Evolutionary conservation across 306 rosid genomes (phyloP).

Genomic region (Geum urbanum): DNA sequence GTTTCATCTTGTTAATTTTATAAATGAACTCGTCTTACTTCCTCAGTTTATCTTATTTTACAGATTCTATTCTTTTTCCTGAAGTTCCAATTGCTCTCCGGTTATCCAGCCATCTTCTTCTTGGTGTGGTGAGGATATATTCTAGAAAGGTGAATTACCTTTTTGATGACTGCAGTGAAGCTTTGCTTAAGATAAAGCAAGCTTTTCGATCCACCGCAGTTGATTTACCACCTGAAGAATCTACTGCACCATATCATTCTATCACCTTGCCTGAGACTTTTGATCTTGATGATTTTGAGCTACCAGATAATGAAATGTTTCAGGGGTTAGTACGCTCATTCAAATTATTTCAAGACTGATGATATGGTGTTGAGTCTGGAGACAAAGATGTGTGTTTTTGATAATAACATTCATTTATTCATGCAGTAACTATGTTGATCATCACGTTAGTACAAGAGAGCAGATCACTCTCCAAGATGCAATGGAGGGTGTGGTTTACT

Average conservation of each 20-base stretch:
- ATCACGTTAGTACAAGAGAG: constrained; percentile 87
- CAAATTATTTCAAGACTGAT: constrained; percentile 19
- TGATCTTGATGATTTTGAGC: constrained; percentile 99
- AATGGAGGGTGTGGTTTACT: constrained; percentile 88
- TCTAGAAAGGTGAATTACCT: constrained; percentile 99
- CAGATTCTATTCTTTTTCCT: constrained; percentile 98
- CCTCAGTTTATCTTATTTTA: constrained; percentile 23
- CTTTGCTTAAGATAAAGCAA: constrained; percentile 98
- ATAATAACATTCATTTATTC: constrained; percentile 30
- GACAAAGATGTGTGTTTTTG: constrained; percentile 19
- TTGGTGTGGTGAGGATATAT: constrained; percentile 99
- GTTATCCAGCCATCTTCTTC: constrained; percentile 97
- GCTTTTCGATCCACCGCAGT: constrained; percentile 97
- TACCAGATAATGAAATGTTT: constrained; percentile 85
- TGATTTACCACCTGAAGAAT: constrained; percentile 99
- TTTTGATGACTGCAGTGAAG: constrained; percentile 99
- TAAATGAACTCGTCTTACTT: constrained; percentile 25
- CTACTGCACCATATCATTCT: constrained; percentile 99
- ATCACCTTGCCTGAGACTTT: constrained; percentile 97
- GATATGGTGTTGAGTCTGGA: constrained; percentile 6
- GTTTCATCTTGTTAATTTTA: not conserved
- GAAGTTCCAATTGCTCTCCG: constrained; percentile 97
- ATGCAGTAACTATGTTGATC: constrained; percentile 93
- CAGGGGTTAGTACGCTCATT: constrained; percentile 64
- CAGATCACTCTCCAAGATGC: constrained; percentile 97